These are phyloP conservation scores for Apiotrichum veenhuisii DNA, from an alignment of 1,284 basidiomycete species.

Conservation along the genomic window DNA sequence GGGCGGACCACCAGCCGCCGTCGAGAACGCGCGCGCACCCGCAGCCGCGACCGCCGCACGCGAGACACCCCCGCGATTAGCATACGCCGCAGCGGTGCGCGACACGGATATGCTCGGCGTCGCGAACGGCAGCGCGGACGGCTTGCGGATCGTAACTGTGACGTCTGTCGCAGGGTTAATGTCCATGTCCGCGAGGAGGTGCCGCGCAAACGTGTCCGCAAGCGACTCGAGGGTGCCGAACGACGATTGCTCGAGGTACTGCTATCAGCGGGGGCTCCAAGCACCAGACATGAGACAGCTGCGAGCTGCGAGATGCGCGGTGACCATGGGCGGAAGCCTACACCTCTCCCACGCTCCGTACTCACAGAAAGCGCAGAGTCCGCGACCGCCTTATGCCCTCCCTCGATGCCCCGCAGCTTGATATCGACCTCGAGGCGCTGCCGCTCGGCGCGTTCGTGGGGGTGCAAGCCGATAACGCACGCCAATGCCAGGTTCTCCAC, in stretches of 20 bases:
- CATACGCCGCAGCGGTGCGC: constrained; percentile 52
- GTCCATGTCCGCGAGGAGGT: constrained; percentile 32
- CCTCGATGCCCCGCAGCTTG: constrained; percentile 29
- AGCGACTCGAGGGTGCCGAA: constrained; percentile 74
- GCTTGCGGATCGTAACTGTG: constrained; percentile 67
- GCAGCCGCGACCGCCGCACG: background rate
- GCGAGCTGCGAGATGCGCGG: no score
- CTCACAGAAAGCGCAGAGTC: constrained; percentile 52
- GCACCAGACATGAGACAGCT: no score
- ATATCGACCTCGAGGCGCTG: constrained; percentile 67
- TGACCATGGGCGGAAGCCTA: no score
- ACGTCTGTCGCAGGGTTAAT: constrained; percentile 19
- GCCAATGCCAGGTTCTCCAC: constrained; percentile 58
- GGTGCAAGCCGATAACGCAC: constrained; percentile 65
- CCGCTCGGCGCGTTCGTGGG: constrained; percentile 64
- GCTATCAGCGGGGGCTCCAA: no score
- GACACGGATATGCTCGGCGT: constrained; percentile 62
- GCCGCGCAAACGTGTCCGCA: constrained; percentile 59
- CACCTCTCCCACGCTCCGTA: no score
- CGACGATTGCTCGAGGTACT: constrained; percentile 53
- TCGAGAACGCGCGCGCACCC: background rate
- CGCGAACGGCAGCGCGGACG: constrained; percentile 70
- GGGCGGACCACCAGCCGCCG: background rate
- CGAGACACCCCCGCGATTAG: constrained; percentile 16
- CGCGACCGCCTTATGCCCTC: constrained; percentile 51